phyloP scores from a whole-genome alignment of 139 green algal genomes.

The Chlorella sp. region DNA sequence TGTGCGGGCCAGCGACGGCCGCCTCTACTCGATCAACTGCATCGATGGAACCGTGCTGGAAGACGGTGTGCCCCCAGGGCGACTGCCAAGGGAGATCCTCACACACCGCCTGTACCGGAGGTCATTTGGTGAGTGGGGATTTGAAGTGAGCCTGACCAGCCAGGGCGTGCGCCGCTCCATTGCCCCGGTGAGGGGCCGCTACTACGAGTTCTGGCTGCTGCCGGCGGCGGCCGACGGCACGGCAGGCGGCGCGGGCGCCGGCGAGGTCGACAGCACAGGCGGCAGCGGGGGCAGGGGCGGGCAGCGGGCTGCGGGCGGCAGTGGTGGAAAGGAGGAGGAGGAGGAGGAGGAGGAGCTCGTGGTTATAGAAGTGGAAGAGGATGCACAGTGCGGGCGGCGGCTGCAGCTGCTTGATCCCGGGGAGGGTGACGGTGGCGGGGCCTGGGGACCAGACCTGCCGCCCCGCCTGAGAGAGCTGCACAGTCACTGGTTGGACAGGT shows the following conservation, averaged over 20 bases:
- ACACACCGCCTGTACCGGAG: constrained; percentile 58
- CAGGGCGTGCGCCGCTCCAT: background rate
- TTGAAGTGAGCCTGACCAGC: constrained; percentile 47
- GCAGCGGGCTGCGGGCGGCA: background rate
- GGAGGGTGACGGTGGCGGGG: constrained; percentile 1
- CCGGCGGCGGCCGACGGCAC: no score
- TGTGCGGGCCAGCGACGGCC: constrained; percentile 31
- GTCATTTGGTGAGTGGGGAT: constrained; percentile 53
- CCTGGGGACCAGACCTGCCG: constrained; percentile 55
- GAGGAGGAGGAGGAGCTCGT: background rate
- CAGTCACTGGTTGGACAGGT: constrained; percentile 63
- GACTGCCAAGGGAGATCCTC: constrained; percentile 51
- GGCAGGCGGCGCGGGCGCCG: no score
- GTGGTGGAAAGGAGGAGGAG: background rate
- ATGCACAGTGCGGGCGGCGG: background rate
- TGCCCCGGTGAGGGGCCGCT: background rate
- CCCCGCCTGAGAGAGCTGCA: constrained; percentile 50
- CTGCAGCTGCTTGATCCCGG: constrained; percentile 59
- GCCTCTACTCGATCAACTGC: constrained; percentile 61
- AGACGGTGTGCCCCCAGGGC: constrained; percentile 38
- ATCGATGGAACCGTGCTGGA: constrained; percentile 56
- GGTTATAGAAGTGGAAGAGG: background rate
- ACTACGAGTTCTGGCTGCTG: constrained; percentile 3
- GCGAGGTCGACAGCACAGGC: no score
- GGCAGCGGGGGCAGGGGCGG: background rate